phyloP scores from a whole-genome alignment of 306 rosid genomes.

The Cucumis cinereus region DNA sequence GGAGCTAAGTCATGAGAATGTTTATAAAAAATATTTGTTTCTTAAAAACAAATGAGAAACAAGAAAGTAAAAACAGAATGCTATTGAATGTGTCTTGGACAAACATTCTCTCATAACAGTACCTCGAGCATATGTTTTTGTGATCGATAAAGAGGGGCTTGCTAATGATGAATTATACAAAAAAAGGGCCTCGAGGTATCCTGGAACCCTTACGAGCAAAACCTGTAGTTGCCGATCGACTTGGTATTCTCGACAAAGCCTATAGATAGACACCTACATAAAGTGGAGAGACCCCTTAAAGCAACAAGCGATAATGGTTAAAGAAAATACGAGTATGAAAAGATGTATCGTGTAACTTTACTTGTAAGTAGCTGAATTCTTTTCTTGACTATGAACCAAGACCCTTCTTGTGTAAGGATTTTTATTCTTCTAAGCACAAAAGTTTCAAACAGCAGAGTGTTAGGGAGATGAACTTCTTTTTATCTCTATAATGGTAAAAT shows the following conservation, averaged over 20 bases:
- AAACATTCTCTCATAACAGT: background rate
- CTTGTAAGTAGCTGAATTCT: too few relatives aligned
- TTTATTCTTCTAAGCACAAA: background rate
- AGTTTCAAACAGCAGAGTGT: background rate
- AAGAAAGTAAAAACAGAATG: too few relatives aligned
- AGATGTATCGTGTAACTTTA: too few relatives aligned
- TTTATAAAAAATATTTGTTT: too few relatives aligned
- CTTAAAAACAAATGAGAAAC: too few relatives aligned
- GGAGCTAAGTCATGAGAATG: too few relatives aligned
- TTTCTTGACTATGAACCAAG: too few relatives aligned
- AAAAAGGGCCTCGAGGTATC: background rate
- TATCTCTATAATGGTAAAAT: background rate
- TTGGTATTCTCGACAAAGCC: background rate
- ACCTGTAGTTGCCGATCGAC: background rate
- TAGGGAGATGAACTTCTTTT: background rate
- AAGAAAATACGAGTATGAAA: too few relatives aligned
- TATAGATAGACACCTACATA: background rate
- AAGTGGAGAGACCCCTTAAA: background rate
- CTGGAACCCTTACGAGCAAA: background rate
- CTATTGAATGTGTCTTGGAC: too few relatives aligned
- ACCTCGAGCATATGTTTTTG: too few relatives aligned
- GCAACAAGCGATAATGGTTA: background rate
- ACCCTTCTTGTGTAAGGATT: background rate
- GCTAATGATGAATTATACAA: background rate
- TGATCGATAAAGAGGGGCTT: too few relatives aligned